A percentile compares a stretch with the other conserved stretches of the same genome.
These are phyloP conservation scores for Tricholoma saponaceum DNA, from an alignment of 768 basidiomycete species.

Conservation along the genomic window DNA sequence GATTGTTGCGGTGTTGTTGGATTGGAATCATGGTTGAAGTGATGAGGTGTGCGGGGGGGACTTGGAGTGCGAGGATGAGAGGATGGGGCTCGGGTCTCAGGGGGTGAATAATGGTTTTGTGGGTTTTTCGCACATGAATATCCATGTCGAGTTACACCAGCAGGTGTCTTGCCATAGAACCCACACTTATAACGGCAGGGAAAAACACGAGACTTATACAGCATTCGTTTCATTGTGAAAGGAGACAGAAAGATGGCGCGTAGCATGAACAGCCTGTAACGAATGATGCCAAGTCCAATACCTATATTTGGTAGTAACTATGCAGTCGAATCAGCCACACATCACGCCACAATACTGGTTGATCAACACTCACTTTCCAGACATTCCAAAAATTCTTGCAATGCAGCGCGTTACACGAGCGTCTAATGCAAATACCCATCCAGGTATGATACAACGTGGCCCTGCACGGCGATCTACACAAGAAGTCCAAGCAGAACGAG, in stretches of 20 bases:
- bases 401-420: neutral
- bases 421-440: neutral
- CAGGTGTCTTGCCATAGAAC: neutral
- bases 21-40: neutral
- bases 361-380: neutral
- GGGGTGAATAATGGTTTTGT: no score
- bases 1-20: neutral
- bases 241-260: no score
- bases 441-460: neutral
- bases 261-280: neutral
- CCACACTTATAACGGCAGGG: neutral
- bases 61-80: no score
- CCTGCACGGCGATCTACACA: neutral
- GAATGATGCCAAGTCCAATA: neutral
- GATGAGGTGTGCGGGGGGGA: neutral
- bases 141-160: neutral
- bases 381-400: neutral
- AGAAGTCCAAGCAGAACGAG: neutral
- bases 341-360: neutral
- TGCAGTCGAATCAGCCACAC: neutral
- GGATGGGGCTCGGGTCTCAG: no score
- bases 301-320: neutral
- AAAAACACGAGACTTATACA: no score
- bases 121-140: slow-evolving; percentile 1
- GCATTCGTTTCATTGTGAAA: no score